Percentiles rank a stretch among this genome's conserved stretches.
Evolutionary conservation across 257 asterid genomes (phyloP).

Genomic region (Lithospermum erythrorhizon): DNA sequence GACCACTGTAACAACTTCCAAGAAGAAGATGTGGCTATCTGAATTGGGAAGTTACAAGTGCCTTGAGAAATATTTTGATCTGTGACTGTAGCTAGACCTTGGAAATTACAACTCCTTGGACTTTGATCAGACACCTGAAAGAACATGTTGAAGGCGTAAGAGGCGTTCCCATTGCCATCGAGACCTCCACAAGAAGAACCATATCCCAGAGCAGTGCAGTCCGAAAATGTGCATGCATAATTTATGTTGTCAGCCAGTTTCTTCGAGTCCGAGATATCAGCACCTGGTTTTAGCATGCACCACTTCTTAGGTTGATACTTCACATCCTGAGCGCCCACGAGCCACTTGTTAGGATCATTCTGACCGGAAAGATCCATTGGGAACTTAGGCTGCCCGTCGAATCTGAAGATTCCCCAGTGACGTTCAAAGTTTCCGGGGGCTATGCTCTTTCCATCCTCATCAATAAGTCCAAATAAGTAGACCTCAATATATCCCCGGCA

Average conservation of each 20-base stretch:
- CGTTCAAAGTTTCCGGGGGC: slow-evolving; percentile 36
- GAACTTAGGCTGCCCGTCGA: slow-evolving; percentile 41
- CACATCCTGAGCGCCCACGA: slow-evolving; percentile 24
- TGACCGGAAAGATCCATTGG: slow-evolving; percentile 30
- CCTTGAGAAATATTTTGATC: slow-evolving; percentile 29
- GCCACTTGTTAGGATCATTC: slow-evolving; percentile 22
- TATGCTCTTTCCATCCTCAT: slow-evolving; percentile 30
- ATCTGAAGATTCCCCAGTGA: slow-evolving; percentile 36
- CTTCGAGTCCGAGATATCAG: slow-evolving; percentile 15
- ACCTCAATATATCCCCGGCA: slow-evolving; percentile 32
- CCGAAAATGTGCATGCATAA: slow-evolving; percentile 31
- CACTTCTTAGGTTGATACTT: slow-evolving; percentile 24
- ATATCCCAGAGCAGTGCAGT: slow-evolving; percentile 32
- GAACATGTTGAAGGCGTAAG: slow-evolving; percentile 32
- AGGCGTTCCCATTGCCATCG: slow-evolving; percentile 28
- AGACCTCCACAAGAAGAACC: slow-evolving; percentile 35
- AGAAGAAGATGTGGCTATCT: slow-evolving; percentile 19
- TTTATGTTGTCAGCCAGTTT: slow-evolving; percentile 25
- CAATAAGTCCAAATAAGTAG: slow-evolving; percentile 32
- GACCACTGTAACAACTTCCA: slow-evolving; percentile 13
- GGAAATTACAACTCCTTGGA: slow-evolving; percentile 26
- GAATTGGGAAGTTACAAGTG: slow-evolving; percentile 32
- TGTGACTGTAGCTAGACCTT: slow-evolving; percentile 30
- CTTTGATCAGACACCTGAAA: slow-evolving; percentile 30
- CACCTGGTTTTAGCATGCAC: slow-evolving; percentile 30